A percentile compares a stretch with the other conserved stretches of the same genome.
phyloP scores from a whole-genome alignment of 2,329 filamentous ascomycete species.

The Hypoxylon sp. region DNA sequence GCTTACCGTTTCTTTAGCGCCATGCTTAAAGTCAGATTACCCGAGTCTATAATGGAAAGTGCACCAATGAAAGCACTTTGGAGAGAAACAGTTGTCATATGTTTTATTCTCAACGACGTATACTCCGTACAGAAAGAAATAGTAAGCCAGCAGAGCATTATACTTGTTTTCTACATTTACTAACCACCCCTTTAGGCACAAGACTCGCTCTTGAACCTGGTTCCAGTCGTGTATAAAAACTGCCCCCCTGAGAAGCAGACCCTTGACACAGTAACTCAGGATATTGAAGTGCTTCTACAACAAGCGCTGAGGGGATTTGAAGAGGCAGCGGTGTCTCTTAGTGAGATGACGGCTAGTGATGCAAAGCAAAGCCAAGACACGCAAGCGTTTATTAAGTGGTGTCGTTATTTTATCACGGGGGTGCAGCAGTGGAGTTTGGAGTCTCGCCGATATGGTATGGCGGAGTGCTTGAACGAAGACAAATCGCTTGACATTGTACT shows the following conservation, averaged over 20 bases:
- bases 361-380: slow-evolving; percentile 41
- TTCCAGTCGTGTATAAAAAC: slow-evolving; percentile 48
- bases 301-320: slow-evolving; percentile 45
- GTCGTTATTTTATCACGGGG: slow-evolving; percentile 49
- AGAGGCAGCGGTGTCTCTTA: slow-evolving; percentile 38
- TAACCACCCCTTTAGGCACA: slow-evolving; percentile 40
- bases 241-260: slow-evolving; percentile 35
- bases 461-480: slow-evolving; percentile 46
- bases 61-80: slow-evolving; percentile 47
- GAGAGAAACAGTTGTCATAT: slow-evolving; percentile 48
- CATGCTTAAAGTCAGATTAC: slow-evolving; percentile 48
- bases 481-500: slow-evolving; percentile 46
- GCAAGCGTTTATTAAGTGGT: slow-evolving; percentile 47
- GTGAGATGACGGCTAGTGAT: slow-evolving; percentile 33
- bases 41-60: slow-evolving; percentile 48
- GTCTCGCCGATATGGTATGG: slow-evolving; percentile 49
- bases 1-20: slow-evolving; percentile 39
- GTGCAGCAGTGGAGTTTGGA: slow-evolving; percentile 50
- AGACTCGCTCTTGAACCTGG: slow-evolving; percentile 47
- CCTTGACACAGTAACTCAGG: slow-evolving; percentile 40
- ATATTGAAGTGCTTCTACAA: slow-evolving; percentile 37
- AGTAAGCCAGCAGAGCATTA: slow-evolving; percentile 35
- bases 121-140: slow-evolving; percentile 51
- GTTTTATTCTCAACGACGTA: slow-evolving; percentile 49
- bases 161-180: background rate